Conservation (phyloP, 2,329 filamentous ascomycete species). For the Aspergillus sp. region DNA sequence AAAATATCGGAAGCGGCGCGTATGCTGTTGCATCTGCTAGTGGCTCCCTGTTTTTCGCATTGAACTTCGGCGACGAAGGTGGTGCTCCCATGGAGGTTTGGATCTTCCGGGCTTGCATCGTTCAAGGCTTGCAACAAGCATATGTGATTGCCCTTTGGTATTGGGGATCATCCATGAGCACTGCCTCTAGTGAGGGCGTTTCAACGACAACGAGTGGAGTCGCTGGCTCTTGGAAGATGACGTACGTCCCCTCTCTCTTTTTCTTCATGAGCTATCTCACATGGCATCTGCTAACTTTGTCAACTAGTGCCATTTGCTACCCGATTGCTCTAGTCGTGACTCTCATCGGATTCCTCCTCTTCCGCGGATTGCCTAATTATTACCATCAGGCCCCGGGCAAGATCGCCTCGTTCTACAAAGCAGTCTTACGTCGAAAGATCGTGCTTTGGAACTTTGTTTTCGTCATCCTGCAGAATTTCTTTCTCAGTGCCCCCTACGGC, state of each 20-base stretch:
- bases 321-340: conserved; percentile 60
- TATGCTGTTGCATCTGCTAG: conserved; percentile 64
- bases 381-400: conserved; percentile 65
- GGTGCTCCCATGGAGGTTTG: conserved; percentile 63
- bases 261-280: too few relatives aligned
- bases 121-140: conserved; percentile 66
- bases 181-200: conserved; percentile 45
- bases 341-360: conserved; percentile 56
- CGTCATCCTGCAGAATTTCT: conserved; percentile 67
- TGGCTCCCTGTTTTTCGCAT: conserved; percentile 64
- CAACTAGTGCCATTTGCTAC: conserved; percentile 51
- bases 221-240: conserved; percentile 47
- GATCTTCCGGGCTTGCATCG: conserved; percentile 66
- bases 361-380: conserved; percentile 63
- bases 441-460: conserved; percentile 55
- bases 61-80: conserved; percentile 67
- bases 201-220: conserved; percentile 35
- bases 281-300: conserved; percentile 19
- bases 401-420: conserved; percentile 65
- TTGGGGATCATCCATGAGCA: conserved; percentile 61
- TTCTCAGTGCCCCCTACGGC: conserved; percentile 64
- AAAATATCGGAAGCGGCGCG: conserved; percentile 61
- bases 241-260: conserved; percentile 12
- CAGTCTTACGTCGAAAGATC: conserved; percentile 58
- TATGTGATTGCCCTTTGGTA: conserved; percentile 68